Base-by-base conservation (phyloP, 257 asterid genomes). In the Lycium ferocissimum region DNA sequence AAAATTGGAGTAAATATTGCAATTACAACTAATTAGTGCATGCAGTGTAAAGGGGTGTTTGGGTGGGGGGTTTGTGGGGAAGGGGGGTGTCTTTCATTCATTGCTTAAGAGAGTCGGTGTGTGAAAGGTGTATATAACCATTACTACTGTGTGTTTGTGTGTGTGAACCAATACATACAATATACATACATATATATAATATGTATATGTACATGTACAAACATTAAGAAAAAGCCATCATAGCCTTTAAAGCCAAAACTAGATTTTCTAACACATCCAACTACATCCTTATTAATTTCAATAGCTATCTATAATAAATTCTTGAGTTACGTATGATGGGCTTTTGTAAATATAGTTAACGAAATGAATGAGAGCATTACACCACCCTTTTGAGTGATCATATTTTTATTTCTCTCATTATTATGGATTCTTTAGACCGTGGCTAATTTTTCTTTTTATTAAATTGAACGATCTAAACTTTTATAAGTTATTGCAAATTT, bases 231-330 rank as follows among this genome's bases (percentile, higher is more conserved):
- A 84, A 84, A 86, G 85, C 87, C 91, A 89, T 85, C 84, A 80
- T 70, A 38, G 89, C 93, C 85, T 86, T 91, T 87, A 91, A 93
- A 88, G 89, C 90, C 86, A 59, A 87, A 84, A 87, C 89, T 89
- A 83, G 89, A 91, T 92, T 91, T 86, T 58, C 89, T 85, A 89
- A 89, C 91, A 92, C 91, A 89, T 92, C 91, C 95, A 92, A 91
- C 95, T 70, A 92, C 91, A 87, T 84, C 54, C 71, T 66, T 85
- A 87, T 90, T 85, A 90, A 87, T 85, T 88, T 85, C 81, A 76
- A 82, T 80, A 80, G 80, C 65, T 79, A 72, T 70, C 81, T 22
- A 57, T 85, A 79, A 84, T 88, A 81, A 85, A 88, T 86, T 85
- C 86, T 85, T 80, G 87, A 88, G 85, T 45, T 89, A 84, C 58